Percentiles rank a stretch among this genome's conserved stretches.
Evolutionary conservation across 768 basidiomycete species (phyloP).

Genomic region (Termitomyces sp.): DNA sequence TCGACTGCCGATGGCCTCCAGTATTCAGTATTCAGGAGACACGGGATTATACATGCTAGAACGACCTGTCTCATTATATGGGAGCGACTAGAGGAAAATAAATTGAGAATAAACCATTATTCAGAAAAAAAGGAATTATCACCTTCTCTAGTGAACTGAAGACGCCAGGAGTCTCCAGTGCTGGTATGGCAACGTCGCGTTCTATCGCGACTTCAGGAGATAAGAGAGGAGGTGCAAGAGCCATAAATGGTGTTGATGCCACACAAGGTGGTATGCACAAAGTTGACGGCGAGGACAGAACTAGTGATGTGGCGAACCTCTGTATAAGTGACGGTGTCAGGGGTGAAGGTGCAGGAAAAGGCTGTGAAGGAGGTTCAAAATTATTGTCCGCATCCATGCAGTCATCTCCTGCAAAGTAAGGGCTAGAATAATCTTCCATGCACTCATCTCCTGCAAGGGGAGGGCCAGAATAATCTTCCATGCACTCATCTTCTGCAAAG

Average conservation of each 20-base stretch:
- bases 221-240: not conserved
- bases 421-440: not conserved
- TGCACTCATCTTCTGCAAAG: not conserved
- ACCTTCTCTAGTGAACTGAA: not conserved
- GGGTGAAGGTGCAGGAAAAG: not conserved
- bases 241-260: not conserved
- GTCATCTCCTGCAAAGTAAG: no score
- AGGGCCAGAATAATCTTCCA: not conserved
- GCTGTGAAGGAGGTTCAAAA: not conserved
- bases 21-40: not conserved
- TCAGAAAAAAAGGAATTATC: not conserved
- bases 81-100: not conserved
- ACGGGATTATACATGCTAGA: not conserved
- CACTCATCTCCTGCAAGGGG: no score
- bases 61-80: not conserved
- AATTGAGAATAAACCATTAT: not conserved
- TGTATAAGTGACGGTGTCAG: not conserved
- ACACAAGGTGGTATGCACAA: not conserved
- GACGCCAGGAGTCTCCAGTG: not conserved
- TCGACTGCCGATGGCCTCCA: not conserved
- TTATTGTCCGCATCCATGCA: no score
- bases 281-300: no score
- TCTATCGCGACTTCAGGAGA: not conserved
- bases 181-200: not conserved
- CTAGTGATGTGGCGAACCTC: not conserved